Evolutionary conservation across 441 rosid species (phyloP).

Genomic region (Populus hybrid): DNA sequence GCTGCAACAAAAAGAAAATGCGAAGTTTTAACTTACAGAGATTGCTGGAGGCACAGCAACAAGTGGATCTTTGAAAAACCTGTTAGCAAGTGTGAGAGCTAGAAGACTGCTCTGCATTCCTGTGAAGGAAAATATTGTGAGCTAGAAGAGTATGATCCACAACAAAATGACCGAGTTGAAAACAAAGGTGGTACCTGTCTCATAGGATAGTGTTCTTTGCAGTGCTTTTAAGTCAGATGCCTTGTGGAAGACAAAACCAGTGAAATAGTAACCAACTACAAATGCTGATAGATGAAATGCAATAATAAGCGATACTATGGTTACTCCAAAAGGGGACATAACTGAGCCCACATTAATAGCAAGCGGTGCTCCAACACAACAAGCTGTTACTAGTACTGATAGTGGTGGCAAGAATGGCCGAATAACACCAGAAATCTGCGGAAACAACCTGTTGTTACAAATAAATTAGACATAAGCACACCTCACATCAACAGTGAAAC

Average conservation of each 20-base stretch:
- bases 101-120: constrained; percentile 97
- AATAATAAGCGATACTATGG: constrained; percentile 44
- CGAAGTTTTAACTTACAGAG: constrained; percentile 49
- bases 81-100: constrained; percentile 82
- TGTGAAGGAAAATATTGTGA: constrained; percentile 23
- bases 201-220: constrained; percentile 86
- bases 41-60: constrained; percentile 94
- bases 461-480: constrained; percentile 2
- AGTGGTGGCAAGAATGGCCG: constrained; percentile 70
- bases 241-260: constrained; percentile 54
- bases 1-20: neutral
- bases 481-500: neutral
- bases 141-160: neutral
- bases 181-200: constrained; percentile 53
- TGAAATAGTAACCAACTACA: constrained; percentile 59
- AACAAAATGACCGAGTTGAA: neutral
- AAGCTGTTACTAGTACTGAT: constrained; percentile 83
- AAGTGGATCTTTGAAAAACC: constrained; percentile 86
- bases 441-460: constrained; percentile 64
- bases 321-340: constrained; percentile 75
- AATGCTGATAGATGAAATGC: constrained; percentile 79
- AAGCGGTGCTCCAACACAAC: constrained; percentile 91
- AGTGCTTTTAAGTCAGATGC: constrained; percentile 60
- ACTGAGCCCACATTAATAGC: constrained; percentile 77
- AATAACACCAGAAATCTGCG: constrained; percentile 57